Evolutionary conservation across 2,329 filamentous ascomycete species (phyloP).

Genomic region (Fusarium illudens): DNA sequence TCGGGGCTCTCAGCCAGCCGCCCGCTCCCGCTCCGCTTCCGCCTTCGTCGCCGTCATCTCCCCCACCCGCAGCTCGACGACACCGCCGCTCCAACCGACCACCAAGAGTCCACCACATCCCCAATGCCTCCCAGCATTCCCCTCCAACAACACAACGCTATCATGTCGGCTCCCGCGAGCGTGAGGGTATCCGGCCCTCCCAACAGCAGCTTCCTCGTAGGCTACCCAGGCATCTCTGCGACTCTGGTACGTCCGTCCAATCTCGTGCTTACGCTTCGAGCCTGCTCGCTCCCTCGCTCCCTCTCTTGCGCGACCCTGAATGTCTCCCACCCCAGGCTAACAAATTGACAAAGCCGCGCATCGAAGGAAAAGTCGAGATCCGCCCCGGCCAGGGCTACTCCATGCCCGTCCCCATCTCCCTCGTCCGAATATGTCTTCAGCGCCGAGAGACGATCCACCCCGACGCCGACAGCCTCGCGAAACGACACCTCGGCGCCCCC

Average conservation of each 20-base stretch:
- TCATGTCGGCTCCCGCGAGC: constrained; percentile 49
- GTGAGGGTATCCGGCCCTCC: constrained; percentile 97
- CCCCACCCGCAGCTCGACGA: constrained; percentile 22
- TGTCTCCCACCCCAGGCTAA: constrained; percentile 21
- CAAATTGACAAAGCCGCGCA: constrained; percentile 73
- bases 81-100: constrained; percentile 27
- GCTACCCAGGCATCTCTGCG: constrained; percentile 97
- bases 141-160: constrained; percentile 25
- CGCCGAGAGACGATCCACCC: constrained; percentile 96
- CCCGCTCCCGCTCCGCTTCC: constrained; percentile 25
- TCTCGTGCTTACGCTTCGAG: constrained; percentile 19
- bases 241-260: constrained; percentile 81
- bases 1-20: constrained; percentile 34
- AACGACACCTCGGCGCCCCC: constrained; percentile 89
- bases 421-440: constrained; percentile 93
- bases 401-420: constrained; percentile 87
- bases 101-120: neutral
- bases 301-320: constrained; percentile 14
- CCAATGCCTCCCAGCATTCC: constrained; percentile 25
- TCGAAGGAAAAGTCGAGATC: constrained; percentile 98
- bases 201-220: constrained; percentile 95
- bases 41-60: constrained; percentile 36
- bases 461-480: constrained; percentile 91
- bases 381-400: constrained; percentile 85
- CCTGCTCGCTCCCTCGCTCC: constrained; percentile 2